These are phyloP conservation scores for Cadophora sp. DNA, from an alignment of 2,329 filamentous ascomycete genomes.

Conservation along the genomic window DNA sequence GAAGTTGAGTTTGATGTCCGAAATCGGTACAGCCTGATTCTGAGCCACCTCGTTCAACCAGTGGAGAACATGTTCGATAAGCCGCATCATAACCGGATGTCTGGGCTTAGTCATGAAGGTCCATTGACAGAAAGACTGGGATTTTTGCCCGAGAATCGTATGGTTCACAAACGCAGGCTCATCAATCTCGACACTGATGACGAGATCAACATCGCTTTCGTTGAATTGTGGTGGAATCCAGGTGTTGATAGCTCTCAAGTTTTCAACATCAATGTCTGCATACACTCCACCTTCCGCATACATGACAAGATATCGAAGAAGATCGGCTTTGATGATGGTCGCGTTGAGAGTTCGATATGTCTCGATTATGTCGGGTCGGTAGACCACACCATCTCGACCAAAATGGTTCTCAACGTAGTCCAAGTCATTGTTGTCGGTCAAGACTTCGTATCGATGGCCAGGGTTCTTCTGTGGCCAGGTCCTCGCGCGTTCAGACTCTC, in stretches of 20 bases:
- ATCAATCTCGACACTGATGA: slow-evolving; percentile 76
- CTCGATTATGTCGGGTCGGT: slow-evolving; percentile 70
- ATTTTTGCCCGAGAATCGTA: slow-evolving; percentile 71
- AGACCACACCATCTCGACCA: slow-evolving; percentile 68
- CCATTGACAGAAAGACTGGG: slow-evolving; percentile 76
- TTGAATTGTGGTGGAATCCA: slow-evolving; percentile 69
- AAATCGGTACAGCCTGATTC: slow-evolving; percentile 63
- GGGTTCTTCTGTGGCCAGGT: slow-evolving; percentile 73
- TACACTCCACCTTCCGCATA: slow-evolving; percentile 62
- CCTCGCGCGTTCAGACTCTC: slow-evolving; percentile 64
- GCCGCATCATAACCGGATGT: slow-evolving; percentile 70
- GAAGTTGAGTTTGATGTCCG: slow-evolving; percentile 69
- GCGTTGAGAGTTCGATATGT: slow-evolving; percentile 66
- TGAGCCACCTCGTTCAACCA: slow-evolving; percentile 68
- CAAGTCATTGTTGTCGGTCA: slow-evolving; percentile 70
- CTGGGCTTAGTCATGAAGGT: slow-evolving; percentile 74
- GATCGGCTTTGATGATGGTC: slow-evolving; percentile 71
- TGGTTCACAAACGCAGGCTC: slow-evolving; percentile 69
- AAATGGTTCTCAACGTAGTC: slow-evolving; percentile 73
- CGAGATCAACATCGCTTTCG: slow-evolving; percentile 68
- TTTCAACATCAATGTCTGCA: slow-evolving; percentile 65
- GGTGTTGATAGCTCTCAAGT: slow-evolving; percentile 56
- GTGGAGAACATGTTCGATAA: slow-evolving; percentile 72
- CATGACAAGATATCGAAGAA: slow-evolving; percentile 71
- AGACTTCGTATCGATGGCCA: slow-evolving; percentile 55